Conservation (phyloP, 148 eudicot genomes). For the Pharnaceum exiguum region DNA sequence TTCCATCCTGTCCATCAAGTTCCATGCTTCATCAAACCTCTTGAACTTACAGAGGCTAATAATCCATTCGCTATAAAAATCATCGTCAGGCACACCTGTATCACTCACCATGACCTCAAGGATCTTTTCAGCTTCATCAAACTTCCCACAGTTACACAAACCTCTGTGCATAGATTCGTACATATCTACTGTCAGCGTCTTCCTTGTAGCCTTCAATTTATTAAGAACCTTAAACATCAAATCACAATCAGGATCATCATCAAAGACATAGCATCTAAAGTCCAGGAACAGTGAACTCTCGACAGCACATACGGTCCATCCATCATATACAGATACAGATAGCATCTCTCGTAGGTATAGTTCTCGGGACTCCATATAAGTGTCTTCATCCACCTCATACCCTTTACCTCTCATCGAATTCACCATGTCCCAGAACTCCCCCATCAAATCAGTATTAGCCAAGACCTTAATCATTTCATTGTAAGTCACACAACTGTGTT, state of each 20-base stretch:
- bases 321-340: slow-evolving; percentile 90
- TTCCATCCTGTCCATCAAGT: slow-evolving; percentile 56
- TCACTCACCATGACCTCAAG: slow-evolving; percentile 52
- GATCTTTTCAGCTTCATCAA: slow-evolving; percentile 79
- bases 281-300: slow-evolving; percentile 39
- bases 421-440: slow-evolving; percentile 62
- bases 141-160: slow-evolving; percentile 58
- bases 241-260: slow-evolving; percentile 39
- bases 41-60: slow-evolving; percentile 55
- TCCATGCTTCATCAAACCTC: slow-evolving; percentile 65
- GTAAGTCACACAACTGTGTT: slow-evolving; percentile 57
- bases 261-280: slow-evolving; percentile 39
- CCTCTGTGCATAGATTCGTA: slow-evolving; percentile 78
- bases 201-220: slow-evolving; percentile 49
- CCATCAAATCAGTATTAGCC: slow-evolving; percentile 39
- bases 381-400: slow-evolving; percentile 62
- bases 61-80: slow-evolving; percentile 72
- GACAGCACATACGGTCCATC: slow-evolving; percentile 74
- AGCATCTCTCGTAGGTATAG: slow-evolving; percentile 46
- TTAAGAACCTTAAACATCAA: slow-evolving; percentile 63
- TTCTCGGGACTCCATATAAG: slow-evolving; percentile 54
- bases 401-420: slow-evolving; percentile 58
- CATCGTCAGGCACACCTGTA: slow-evolving; percentile 78
- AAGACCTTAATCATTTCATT: slow-evolving; percentile 64
- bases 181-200: slow-evolving; percentile 38